phyloP scores from a whole-genome alignment of 345 rosid species.

The Sisymbrium irio region DNA sequence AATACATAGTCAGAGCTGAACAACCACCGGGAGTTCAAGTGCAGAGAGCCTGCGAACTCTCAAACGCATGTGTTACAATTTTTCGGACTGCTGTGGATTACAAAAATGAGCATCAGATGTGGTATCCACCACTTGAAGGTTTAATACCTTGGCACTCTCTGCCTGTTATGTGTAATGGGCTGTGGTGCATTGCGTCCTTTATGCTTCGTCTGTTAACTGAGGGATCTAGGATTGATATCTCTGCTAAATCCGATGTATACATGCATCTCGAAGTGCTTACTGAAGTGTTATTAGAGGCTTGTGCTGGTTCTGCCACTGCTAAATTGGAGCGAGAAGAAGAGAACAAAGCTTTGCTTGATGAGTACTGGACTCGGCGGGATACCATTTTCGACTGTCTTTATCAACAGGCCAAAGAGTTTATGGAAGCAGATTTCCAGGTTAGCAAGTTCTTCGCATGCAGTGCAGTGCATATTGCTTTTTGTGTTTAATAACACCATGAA shows the following conservation, averaged over 20 bases:
- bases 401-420: slow-evolving; percentile 56
- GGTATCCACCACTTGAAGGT: slow-evolving; percentile 94
- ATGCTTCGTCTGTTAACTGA: slow-evolving; percentile 64
- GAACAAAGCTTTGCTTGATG: slow-evolving; percentile 59
- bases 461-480: not conserved
- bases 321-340: slow-evolving; percentile 71
- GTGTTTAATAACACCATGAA: slow-evolving; percentile 10
- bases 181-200: slow-evolving; percentile 76
- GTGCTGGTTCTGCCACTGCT: slow-evolving; percentile 62
- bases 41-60: slow-evolving; percentile 71
- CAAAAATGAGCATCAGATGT: slow-evolving; percentile 74
- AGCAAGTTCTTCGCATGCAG: slow-evolving; percentile 9
- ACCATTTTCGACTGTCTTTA: slow-evolving; percentile 66
- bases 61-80: slow-evolving; percentile 67
- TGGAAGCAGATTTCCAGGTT: slow-evolving; percentile 53
- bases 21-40: slow-evolving; percentile 57
- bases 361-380: slow-evolving; percentile 79
- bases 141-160: slow-evolving; percentile 78
- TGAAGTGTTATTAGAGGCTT: slow-evolving; percentile 75
- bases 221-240: slow-evolving; percentile 51
- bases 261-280: slow-evolving; percentile 56
- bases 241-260: slow-evolving; percentile 58
- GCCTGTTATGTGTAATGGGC: slow-evolving; percentile 66
- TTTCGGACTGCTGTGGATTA: slow-evolving; percentile 61
- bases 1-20: slow-evolving; percentile 60